Evolutionary conservation across 495 filamentous ascomycete genomes (phyloP).

Genomic region (Tuber magnatum): DNA sequence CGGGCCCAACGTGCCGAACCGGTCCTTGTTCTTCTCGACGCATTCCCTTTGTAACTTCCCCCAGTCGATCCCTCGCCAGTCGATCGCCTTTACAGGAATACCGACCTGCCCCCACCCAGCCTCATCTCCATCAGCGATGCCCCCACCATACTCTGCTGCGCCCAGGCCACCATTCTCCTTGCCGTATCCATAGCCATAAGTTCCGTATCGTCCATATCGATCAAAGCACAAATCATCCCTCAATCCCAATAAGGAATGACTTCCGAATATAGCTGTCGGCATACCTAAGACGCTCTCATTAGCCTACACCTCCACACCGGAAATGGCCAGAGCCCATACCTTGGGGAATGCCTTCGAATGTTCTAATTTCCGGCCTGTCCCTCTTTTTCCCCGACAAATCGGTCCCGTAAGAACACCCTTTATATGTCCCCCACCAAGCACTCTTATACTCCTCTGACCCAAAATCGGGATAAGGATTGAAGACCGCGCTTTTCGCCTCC

Average conservation of each 20-base stretch:
- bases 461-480: conserved; percentile 29
- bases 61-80: conserved; percentile 68
- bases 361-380: conserved; percentile 27
- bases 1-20: conserved; percentile 45
- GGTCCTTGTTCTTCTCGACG: conserved; percentile 53
- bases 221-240: conserved; percentile 91
- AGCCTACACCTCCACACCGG: conserved; percentile 47
- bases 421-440: conserved; percentile 21
- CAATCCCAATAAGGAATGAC: conserved; percentile 69
- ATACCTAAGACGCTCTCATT: conserved; percentile 59
- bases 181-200: conserved; percentile 84
- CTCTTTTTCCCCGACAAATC: conserved; percentile 10
- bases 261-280: conserved; percentile 74
- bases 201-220: conserved; percentile 75
- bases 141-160: conserved; percentile 70
- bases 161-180: conserved; percentile 69
- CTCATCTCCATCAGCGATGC: conserved; percentile 68
- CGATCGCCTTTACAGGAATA: conserved; percentile 43
- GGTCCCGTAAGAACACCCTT: conserved; percentile 24
- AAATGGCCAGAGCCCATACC: conserved; percentile 12
- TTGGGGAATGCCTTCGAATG: conserved; percentile 34
- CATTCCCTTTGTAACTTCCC: conserved; percentile 61
- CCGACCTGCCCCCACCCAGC: conserved; percentile 43
- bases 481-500: conserved; percentile 17
- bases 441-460: conserved; percentile 14